phyloP scores from a whole-genome alignment of 441 rosid species.

The Erodium texanum region DNA sequence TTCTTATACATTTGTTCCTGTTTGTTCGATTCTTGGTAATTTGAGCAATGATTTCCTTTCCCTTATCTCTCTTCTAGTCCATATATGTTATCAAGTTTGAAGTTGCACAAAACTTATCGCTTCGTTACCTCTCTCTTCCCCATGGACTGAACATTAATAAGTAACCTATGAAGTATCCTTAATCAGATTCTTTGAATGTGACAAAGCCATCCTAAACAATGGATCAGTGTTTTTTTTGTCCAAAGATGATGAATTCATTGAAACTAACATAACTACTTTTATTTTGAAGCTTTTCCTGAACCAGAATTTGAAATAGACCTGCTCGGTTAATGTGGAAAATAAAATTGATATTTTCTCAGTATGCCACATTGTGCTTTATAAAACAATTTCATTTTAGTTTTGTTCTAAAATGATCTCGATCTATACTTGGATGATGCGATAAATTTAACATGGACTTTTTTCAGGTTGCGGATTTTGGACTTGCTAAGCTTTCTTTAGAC shows the following conservation, averaged over 20 bases:
- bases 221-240: neutral
- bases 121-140: neutral
- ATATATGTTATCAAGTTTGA: neutral
- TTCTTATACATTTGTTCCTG: neutral
- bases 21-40: neutral
- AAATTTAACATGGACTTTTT: neutral
- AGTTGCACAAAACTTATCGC: neutral
- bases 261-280: neutral
- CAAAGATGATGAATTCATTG: too few species aligned
- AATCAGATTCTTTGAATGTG: neutral
- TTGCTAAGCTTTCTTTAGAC: conserved; percentile 79
- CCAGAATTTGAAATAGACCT: neutral
- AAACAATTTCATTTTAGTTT: neutral
- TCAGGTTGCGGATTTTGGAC: conserved; percentile 97
- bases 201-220: neutral
- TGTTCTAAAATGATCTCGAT: neutral
- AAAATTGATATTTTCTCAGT: neutral
- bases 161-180: neutral
- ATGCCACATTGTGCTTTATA: neutral
- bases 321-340: neutral
- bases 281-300: neutral
- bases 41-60: neutral
- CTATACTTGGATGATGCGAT: neutral
- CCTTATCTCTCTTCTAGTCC: neutral
- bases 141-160: neutral